These are phyloP conservation scores for Agaricus sinodeliciosus DNA, from an alignment of 768 basidiomycete species.

Conservation along the genomic window DNA sequence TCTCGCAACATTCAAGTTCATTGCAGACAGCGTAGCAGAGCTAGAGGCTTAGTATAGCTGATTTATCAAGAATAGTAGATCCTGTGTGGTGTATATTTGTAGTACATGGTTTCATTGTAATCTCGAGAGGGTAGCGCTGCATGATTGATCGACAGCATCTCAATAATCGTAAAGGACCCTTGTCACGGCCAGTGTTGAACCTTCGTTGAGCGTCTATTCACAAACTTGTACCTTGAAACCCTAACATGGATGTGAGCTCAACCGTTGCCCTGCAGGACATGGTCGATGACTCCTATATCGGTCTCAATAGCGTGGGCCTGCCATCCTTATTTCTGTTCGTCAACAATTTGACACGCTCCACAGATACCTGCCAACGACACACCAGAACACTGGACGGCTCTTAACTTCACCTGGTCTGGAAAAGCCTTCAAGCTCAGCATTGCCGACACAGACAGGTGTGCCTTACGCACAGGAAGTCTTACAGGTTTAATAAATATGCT, in stretches of 20 bases:
- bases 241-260: not conserved
- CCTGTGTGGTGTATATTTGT: not conserved
- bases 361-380: constrained; percentile 12
- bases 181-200: not conserved
- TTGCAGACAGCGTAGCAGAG: constrained; percentile 48
- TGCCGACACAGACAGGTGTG: constrained; percentile 72
- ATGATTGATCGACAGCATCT: constrained; percentile 1
- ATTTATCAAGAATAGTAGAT: not conserved
- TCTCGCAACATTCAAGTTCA: constrained; percentile 39
- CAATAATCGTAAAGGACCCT: not conserved
- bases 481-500: not conserved
- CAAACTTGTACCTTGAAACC: not conserved
- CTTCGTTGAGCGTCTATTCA: not conserved
- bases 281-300: not conserved
- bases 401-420: constrained; percentile 70
- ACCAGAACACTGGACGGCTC: constrained; percentile 48
- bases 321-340: not conserved
- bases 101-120: not conserved
- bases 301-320: not conserved
- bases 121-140: not conserved
- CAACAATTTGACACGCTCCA: not conserved
- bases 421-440: constrained; percentile 59
- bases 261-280: not conserved
- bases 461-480: not conserved
- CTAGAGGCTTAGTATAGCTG: constrained; percentile 27